Conservation (phyloP, 179 eudicot genomes). For the Sideroxylon spinosum region DNA sequence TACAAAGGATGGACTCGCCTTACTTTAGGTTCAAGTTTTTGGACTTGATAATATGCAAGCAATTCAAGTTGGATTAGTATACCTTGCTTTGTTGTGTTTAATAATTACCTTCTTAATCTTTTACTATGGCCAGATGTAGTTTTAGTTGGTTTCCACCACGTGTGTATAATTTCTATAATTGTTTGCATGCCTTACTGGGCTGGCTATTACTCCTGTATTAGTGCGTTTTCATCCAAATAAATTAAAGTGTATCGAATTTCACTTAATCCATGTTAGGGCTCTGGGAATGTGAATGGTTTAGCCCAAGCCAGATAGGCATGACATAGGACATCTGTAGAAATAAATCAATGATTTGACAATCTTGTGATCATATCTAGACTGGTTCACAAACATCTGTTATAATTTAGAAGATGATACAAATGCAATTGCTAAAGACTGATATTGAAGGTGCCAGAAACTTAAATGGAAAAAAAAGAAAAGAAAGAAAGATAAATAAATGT, state of each 20-base stretch:
- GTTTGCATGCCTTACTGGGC: background rate
- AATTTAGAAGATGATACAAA: too few species aligned
- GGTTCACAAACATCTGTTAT: too few species aligned
- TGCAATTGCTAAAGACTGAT: too few species aligned
- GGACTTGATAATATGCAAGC: constrained; percentile 99
- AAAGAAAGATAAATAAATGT: too few species aligned
- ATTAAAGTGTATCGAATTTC: too few species aligned
- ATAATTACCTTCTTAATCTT: background rate
- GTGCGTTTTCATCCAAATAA: background rate
- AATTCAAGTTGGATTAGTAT: constrained; percentile 91
- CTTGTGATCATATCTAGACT: too few species aligned
- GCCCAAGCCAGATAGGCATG: background rate
- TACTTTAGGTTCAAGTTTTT: constrained; percentile 90
- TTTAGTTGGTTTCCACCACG: background rate
- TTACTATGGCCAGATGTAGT: background rate
- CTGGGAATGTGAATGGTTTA: background rate
- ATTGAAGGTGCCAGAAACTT: too few species aligned
- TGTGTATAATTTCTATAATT: background rate
- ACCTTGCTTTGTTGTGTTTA: constrained; percentile 20
- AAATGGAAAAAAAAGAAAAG: too few species aligned
- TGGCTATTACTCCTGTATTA: background rate
- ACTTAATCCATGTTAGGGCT: background rate
- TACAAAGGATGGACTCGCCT: constrained; percentile 67
- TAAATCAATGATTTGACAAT: background rate
- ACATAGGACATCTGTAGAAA: background rate